A percentile compares a stretch with the other conserved stretches of the same genome.
Evolutionary conservation across 2,329 filamentous ascomycete species (phyloP).

Genomic region (Diaporthe amygdali): DNA sequence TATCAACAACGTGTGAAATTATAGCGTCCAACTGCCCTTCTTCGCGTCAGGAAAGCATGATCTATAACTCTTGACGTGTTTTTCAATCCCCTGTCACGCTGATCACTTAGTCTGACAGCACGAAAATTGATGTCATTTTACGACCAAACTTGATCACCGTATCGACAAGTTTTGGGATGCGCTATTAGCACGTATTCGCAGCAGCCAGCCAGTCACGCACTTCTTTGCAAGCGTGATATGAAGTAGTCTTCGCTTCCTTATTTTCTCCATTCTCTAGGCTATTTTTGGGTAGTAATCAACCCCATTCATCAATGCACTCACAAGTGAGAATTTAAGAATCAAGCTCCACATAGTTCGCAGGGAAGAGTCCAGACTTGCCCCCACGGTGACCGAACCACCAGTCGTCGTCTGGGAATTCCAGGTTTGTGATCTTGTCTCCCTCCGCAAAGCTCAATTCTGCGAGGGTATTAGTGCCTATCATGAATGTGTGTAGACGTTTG

Average conservation of each 20-base stretch:
- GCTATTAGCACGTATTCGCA: background rate
- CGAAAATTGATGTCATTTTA: no score
- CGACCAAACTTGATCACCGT: background rate
- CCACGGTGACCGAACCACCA: constrained; percentile 95
- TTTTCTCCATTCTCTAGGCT: constrained; percentile 1
- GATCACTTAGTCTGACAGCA: no score
- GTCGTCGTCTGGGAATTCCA: constrained; percentile 97
- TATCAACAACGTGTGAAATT: background rate
- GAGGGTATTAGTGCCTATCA: constrained; percentile 36
- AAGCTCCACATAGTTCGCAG: constrained; percentile 72
- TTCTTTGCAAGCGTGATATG: background rate
- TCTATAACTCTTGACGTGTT: background rate
- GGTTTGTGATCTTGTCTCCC: constrained; percentile 77
- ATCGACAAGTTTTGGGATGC: background rate
- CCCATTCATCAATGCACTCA: background rate
- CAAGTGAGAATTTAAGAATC: constrained; percentile 36
- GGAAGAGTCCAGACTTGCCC: constrained; percentile 84
- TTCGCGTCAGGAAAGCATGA: background rate
- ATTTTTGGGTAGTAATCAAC: background rate
- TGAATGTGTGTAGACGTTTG: background rate
- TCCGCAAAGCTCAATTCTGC: constrained; percentile 83
- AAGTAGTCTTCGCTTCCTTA: background rate
- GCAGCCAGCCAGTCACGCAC: background rate
- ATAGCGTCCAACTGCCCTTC: background rate
- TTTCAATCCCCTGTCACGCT: background rate